These are phyloP conservation scores for Podospora bellae-mahoneyi DNA, from an alignment of 495 filamentous ascomycete species.

Conservation along the genomic window DNA sequence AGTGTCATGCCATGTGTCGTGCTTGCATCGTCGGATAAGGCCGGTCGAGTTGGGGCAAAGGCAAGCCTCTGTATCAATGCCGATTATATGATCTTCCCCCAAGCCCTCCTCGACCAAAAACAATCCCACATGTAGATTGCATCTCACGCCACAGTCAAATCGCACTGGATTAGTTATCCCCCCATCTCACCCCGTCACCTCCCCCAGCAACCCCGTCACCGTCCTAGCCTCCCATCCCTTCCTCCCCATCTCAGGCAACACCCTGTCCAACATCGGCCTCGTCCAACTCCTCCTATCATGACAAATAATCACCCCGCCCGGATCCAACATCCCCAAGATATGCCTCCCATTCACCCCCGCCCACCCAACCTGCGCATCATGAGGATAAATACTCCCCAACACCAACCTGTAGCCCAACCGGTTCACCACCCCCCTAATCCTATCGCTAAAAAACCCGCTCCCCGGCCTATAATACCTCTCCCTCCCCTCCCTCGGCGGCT, in stretches of 20 bases:
- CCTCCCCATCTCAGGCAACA: constrained; percentile 64
- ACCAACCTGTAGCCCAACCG: constrained; percentile 63
- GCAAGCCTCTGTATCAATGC: neutral
- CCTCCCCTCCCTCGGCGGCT: constrained; percentile 28
- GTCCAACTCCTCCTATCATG: constrained; percentile 82
- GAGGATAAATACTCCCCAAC: constrained; percentile 78
- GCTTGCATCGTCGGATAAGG: neutral
- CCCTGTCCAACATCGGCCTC: constrained; percentile 64
- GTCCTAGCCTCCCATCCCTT: constrained; percentile 67
- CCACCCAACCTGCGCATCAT: constrained; percentile 73
- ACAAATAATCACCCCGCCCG: constrained; percentile 75
- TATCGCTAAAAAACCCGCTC: constrained; percentile 69
- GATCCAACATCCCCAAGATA: constrained; percentile 70
- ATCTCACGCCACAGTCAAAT: neutral
- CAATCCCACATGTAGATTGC: neutral
- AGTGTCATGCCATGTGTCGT: neutral
- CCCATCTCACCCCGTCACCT: constrained; percentile 27
- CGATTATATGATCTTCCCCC: neutral
- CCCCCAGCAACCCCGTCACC: constrained; percentile 58
- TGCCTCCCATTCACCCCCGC: constrained; percentile 70
- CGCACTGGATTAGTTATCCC: neutral
- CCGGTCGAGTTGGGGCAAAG: neutral
- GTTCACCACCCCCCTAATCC: constrained; percentile 57
- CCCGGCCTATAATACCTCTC: constrained; percentile 71
- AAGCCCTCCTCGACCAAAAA: no score